These are phyloP conservation scores for Marasmius sp. DNA, from an alignment of 1,284 basidiomycete species.

Conservation along the genomic window DNA sequence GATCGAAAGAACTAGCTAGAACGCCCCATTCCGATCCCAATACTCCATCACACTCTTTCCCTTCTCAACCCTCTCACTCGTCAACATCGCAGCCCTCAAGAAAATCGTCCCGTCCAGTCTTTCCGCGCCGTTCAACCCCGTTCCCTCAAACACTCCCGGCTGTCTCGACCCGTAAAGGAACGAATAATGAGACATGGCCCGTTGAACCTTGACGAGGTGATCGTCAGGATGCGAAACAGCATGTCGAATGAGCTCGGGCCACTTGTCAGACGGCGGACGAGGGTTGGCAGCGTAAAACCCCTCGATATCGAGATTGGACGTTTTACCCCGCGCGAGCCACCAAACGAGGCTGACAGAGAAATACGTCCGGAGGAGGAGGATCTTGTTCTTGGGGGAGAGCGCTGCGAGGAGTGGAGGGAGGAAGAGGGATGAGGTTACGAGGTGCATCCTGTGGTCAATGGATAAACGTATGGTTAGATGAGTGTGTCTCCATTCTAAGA, in stretches of 20 bases:
- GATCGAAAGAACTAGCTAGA: background rate
- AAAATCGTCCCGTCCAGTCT: constrained; percentile 48
- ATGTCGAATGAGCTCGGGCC: constrained; percentile 42
- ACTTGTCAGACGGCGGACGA: constrained; percentile 36
- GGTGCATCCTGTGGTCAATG: constrained; percentile 28
- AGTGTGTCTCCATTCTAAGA: too few relatives aligned
- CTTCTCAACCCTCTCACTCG: constrained; percentile 28
- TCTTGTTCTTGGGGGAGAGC: constrained; percentile 21
- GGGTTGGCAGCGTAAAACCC: constrained; percentile 22
- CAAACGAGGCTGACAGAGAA: constrained; percentile 20
- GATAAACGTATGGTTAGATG: background rate
- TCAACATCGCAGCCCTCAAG: constrained; percentile 40
- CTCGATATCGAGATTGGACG: constrained; percentile 21
- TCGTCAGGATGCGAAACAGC: constrained; percentile 45
- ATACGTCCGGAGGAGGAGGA: constrained; percentile 25
- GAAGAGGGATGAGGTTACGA: constrained; percentile 36
- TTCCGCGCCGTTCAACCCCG: constrained; percentile 36
- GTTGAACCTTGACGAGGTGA: constrained; percentile 49
- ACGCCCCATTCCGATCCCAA: background rate
- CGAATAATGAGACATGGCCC: constrained; percentile 46
- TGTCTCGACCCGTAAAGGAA: constrained; percentile 36
- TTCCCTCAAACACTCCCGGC: constrained; percentile 29
- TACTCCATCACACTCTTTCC: background rate
- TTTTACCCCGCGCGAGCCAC: constrained; percentile 27
- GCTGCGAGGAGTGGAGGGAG: constrained; percentile 26